Conservation (phyloP, 1,284 basidiomycete genomes). For the Inonotus obliquus region DNA sequence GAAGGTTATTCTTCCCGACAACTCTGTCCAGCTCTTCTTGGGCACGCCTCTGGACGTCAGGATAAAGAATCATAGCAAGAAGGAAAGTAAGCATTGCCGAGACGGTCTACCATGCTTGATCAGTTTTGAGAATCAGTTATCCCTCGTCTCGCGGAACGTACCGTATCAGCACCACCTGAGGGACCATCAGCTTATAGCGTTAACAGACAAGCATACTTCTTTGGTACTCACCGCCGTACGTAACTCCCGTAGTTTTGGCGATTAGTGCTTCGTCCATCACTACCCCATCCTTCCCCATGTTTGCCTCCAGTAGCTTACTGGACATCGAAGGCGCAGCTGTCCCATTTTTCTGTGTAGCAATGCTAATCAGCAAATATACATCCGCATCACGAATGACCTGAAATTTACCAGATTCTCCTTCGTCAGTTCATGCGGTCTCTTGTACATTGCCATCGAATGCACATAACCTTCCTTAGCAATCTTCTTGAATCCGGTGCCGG, state of each 20-base stretch:
- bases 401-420: slow-evolving; percentile 15
- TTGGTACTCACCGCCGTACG: slow-evolving; percentile 12
- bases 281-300: slow-evolving; percentile 1
- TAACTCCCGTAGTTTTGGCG: neutral
- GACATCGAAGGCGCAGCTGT: slow-evolving; percentile 12
- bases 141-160: neutral
- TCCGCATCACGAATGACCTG: neutral
- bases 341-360: slow-evolving; percentile 3
- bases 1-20: slow-evolving; percentile 21
- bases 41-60: slow-evolving; percentile 15
- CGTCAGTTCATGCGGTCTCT: slow-evolving; percentile 6
- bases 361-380: slow-evolving; percentile 5
- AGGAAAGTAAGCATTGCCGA: slow-evolving; percentile 16
- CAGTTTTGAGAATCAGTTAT: neutral
- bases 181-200: neutral
- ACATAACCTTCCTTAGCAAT: slow-evolving; percentile 49
- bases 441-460: slow-evolving; percentile 5
- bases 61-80: slow-evolving; percentile 18
- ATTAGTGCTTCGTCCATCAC: slow-evolving; percentile 3
- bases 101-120: neutral
- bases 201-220: neutral
- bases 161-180: neutral
- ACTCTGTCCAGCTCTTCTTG: slow-evolving; percentile 22
- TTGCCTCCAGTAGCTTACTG: slow-evolving; percentile 11
- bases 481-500: slow-evolving; percentile 32